A percentile compares a stretch with the other conserved stretches of the same genome.
These are phyloP conservation scores for Aspergillus pseudoviridinutans DNA, from an alignment of 2,329 filamentous ascomycete species.

Conservation along the genomic window DNA sequence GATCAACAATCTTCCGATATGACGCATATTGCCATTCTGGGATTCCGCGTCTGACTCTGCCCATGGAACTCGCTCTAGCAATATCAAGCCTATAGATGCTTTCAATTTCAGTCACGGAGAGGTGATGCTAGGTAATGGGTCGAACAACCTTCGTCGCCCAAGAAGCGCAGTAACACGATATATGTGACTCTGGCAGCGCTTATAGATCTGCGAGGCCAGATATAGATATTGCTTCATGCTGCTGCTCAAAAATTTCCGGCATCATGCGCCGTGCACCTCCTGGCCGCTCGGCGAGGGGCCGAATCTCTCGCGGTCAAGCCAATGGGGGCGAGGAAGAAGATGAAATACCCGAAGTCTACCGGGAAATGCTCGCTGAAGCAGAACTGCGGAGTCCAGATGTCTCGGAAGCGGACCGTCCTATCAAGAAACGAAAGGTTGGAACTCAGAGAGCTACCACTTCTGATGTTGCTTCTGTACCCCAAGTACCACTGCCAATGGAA, in stretches of 20 bases:
- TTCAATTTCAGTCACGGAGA: not conserved
- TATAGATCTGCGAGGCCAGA: not conserved
- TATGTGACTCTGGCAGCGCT: not conserved
- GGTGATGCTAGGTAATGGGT: not conserved
- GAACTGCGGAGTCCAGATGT: slow-evolving; percentile 28
- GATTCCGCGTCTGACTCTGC: not conserved
- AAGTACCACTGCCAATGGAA: slow-evolving; percentile 10
- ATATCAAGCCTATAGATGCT: not conserved
- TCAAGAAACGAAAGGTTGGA: slow-evolving; percentile 38
- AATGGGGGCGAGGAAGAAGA: slow-evolving; percentile 14
- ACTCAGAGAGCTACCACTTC: slow-evolving; percentile 18
- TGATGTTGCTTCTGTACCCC: slow-evolving; percentile 1
- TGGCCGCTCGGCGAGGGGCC: slow-evolving; percentile 14
- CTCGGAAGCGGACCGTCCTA: slow-evolving; percentile 22
- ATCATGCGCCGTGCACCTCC: slow-evolving; percentile 20
- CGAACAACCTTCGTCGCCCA: not conserved
- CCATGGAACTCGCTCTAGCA: slow-evolving; percentile 1
- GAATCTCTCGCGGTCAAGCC: slow-evolving; percentile 7
- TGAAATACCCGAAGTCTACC: slow-evolving; percentile 36
- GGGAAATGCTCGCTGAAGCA: slow-evolving; percentile 41
- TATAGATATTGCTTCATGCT: slow-evolving; percentile 10
- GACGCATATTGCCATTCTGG: slow-evolving; percentile 4
- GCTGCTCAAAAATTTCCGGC: not conserved
- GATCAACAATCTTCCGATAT: slow-evolving; percentile 4
- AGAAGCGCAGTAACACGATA: not conserved